Conservation (phyloP, 2,329 filamentous ascomycete species). For the Pyricularia sp. region DNA sequence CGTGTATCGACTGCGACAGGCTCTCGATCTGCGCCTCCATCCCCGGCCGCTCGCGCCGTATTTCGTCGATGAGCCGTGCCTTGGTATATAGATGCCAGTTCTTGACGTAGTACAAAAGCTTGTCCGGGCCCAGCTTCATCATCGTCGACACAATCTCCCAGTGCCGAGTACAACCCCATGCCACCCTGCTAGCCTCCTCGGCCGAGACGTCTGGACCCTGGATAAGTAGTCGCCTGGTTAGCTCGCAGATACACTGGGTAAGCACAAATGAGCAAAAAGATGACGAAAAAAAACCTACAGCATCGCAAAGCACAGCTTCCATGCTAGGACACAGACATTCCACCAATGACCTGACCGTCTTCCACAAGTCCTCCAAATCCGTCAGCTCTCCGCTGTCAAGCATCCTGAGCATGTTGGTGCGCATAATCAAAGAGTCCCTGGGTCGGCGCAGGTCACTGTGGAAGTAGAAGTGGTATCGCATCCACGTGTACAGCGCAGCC, state of each 20-base stretch:
- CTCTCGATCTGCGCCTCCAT: slow-evolving; percentile 33
- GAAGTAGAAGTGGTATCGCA: slow-evolving; percentile 39
- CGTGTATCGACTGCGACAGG: slow-evolving; percentile 14
- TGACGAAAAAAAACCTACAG: slow-evolving; percentile 16
- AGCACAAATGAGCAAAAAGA: no score
- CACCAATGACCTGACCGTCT: slow-evolving; percentile 30
- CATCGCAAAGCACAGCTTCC: slow-evolving; percentile 20
- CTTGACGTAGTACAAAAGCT: slow-evolving; percentile 36
- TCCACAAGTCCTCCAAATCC: slow-evolving; percentile 31
- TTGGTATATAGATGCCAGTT: slow-evolving; percentile 32
- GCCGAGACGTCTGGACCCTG: slow-evolving; percentile 12
- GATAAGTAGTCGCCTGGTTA: neutral
- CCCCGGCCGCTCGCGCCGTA: slow-evolving; percentile 24
- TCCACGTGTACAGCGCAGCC: slow-evolving; percentile 39
- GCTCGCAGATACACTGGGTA: neutral
- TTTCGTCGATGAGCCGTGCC: slow-evolving; percentile 27
- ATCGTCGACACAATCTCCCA: slow-evolving; percentile 21
- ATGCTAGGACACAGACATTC: slow-evolving; percentile 32
- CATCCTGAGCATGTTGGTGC: slow-evolving; percentile 29
- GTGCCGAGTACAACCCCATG: slow-evolving; percentile 15
- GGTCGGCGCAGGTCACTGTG: slow-evolving; percentile 26
- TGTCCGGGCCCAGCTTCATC: slow-evolving; percentile 34
- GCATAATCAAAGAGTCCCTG: slow-evolving; percentile 18
- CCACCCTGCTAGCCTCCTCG: slow-evolving; percentile 13
- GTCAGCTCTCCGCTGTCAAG: slow-evolving; percentile 29